Evolutionary conservation across 805 yeast species (phyloP), one percentile per base, ranked within the genome.

Genomic region (Metschnikowia henanensis): DNA sequence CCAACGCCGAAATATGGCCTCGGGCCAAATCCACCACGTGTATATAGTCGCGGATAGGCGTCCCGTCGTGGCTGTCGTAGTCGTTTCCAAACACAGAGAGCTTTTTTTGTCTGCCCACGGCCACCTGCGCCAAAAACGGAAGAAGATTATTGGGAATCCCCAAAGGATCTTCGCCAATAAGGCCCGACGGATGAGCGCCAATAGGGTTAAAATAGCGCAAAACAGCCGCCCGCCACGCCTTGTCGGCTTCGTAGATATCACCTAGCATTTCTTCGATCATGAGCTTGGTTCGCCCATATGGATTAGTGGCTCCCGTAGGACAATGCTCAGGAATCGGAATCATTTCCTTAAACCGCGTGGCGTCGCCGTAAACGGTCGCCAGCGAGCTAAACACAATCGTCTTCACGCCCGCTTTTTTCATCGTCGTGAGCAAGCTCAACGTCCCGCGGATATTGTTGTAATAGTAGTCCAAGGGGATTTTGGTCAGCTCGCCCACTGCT

Each of bases 351-450:
- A 83, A 84, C 35, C 88, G 70, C 8, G 87, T 80, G 23, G 83
- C 91, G 59, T 84, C 92, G 12, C 94, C 95, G 56, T 87, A 86
- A 4, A 87, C 92, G 10, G 94, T 86, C 9, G 94, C 94, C 22
- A 88, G 81, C 3, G 91, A 83, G 30, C 87, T 79, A 62, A 87
- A 86, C 13, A 87, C 89, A 42, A 87, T 62, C 13, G 73, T 73
- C 34, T 69, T 65, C 35, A 82, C 80, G 32, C 64, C 55, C 55
- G 66, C 59, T 31, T 66, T 63, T 26, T 66, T 62, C 80, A 84
- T 77, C 8, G 72, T 76, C 43, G 73, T 70, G 46, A 87, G 60
- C 46, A 87, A 66, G 41, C 68, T 75, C 47, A 84, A 60, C 17
- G 91, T 78, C 26, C 92, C 91, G 15, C 65, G 57, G 32, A 86